These are phyloP conservation scores for Aplosporella prunicola DNA, from an alignment of 2,329 filamentous ascomycete genomes.

Conservation along the genomic window DNA sequence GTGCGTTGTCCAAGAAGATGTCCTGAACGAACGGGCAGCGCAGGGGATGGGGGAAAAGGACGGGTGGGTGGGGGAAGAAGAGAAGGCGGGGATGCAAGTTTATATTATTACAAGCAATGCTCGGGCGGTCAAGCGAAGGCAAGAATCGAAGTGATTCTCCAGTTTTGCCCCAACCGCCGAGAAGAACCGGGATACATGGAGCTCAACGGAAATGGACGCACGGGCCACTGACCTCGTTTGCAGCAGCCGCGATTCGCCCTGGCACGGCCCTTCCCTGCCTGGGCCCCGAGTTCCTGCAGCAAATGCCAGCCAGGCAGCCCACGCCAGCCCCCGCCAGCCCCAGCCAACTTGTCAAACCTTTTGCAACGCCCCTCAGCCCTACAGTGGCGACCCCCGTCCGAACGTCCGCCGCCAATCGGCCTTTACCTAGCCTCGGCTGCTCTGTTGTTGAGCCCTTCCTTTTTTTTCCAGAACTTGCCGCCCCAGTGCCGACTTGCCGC, in stretches of 20 bases:
- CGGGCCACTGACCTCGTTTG: not conserved
- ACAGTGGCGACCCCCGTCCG: slow-evolving; percentile 8
- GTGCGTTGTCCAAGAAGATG: slow-evolving; percentile 5
- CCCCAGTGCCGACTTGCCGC: too few species aligned
- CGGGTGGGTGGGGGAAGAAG: slow-evolving; percentile 14
- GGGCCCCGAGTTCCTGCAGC: not conserved
- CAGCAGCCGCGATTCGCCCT: slow-evolving; percentile 1
- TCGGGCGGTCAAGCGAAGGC: slow-evolving; percentile 5
- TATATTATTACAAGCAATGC: slow-evolving; percentile 3
- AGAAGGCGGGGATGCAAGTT: slow-evolving; percentile 17
- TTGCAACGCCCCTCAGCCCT: slow-evolving; percentile 2
- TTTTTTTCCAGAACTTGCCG: too few species aligned
- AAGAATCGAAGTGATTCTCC: slow-evolving; percentile 5
- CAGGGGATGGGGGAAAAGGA: slow-evolving; percentile 2
- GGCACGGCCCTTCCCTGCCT: not conserved
- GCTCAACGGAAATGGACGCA: slow-evolving; percentile 10
- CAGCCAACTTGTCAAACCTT: too few species aligned
- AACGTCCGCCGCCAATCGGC: slow-evolving; percentile 6
- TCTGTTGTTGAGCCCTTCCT: slow-evolving; percentile 5
- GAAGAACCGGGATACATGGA: slow-evolving; percentile 2
- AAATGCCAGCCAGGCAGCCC: not conserved
- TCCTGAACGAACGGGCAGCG: not conserved
- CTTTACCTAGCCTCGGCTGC: slow-evolving; percentile 5
- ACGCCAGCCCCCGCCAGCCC: not conserved
- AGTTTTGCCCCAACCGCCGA: slow-evolving; percentile 9